Base-by-base conservation (phyloP, 1,284 basidiomycete species). In the Fomitopsis palustris region DNA sequence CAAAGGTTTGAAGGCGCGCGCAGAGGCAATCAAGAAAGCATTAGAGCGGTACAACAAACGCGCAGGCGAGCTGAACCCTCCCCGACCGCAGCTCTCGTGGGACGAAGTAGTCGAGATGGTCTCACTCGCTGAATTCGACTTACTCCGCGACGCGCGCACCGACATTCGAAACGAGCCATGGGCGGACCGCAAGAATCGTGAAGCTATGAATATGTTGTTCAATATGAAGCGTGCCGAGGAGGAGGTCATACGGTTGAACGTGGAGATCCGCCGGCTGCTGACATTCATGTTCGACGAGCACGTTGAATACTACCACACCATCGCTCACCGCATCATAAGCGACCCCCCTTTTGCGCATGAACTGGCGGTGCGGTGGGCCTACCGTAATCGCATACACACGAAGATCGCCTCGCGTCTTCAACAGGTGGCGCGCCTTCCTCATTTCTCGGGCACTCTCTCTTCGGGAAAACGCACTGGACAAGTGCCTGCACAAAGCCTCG, bases 71-170 rank as follows among this genome's bases (percentile, higher is more conserved):
- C 55, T 61, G 1, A 21, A 17, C 4, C 59, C 62, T 8, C 62
- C 62, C 5, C 52, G 53, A 9, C 38, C 54, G 0, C 16, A 2
- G 6, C 55, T 63, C 1, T 7, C 47, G 0, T 57, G 45, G 54
- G n/a, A 2, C 0, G 55, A 61, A 8, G 19, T 63, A 14, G 37
- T 57, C 17, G 33, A 49, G 2, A 57, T 61, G 57, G 55, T 25
- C 8, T 54, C 49, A 1, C 35, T 63, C 8, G 55, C 52, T 4
- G 62, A 63, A 17, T 61, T 63, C 29, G 59, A 63, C 16, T 49
- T 63, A 1, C 57, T 63, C 1, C 55, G 57, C 2, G 57, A 63
- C 9, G 27, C 59, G 4, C 55, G 45, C 1, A 27, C 59, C 9
- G 55, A 57, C 25, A 57, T 63, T 17, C 55, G 55, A 5, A 3